These are phyloP conservation scores for Salix purpurea DNA, from an alignment of 345 rosid species.

Conservation along the genomic window DNA sequence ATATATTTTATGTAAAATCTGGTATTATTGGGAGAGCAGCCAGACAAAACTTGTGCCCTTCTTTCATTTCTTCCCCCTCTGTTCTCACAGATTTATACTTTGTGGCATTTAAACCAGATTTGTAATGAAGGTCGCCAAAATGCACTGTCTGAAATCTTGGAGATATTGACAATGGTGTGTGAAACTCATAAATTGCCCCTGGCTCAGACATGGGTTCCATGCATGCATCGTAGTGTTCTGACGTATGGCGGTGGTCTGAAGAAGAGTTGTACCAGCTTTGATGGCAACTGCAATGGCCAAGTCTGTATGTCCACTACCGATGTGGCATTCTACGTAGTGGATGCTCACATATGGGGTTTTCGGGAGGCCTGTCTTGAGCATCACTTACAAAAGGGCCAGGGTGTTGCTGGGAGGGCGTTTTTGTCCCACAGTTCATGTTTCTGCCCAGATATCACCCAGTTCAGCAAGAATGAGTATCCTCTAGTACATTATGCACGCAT, in stretches of 20 bases:
- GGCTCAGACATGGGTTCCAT: conserved; percentile 99
- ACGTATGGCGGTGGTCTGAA: conserved; percentile 81
- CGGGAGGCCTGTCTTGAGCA: conserved; percentile 91
- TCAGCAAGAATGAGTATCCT: conserved; percentile 87
- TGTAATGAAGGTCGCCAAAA: conserved; percentile 84
- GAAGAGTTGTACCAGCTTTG: conserved; percentile 86
- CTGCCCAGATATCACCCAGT: conserved; percentile 61
- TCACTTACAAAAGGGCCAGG: conserved; percentile 92
- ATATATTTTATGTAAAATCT: conserved; percentile 17
- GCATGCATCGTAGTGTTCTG: conserved; percentile 80
- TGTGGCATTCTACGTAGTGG: conserved; percentile 77
- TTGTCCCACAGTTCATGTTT: conserved; percentile 68
- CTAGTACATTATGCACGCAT: conserved; percentile 93
- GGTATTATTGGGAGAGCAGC: conserved; percentile 26
- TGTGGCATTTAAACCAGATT: conserved; percentile 60
- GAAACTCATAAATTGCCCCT: conserved; percentile 82
- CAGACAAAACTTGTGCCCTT: conserved; percentile 20
- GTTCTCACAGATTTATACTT: conserved; percentile 40
- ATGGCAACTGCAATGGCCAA: conserved; percentile 81
- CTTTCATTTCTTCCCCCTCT: conserved; percentile 31
- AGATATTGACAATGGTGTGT: conserved; percentile 76
- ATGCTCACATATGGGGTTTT: conserved; percentile 93
- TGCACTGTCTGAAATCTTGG: conserved; percentile 84
- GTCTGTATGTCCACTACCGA: conserved; percentile 95
- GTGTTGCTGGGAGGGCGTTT: conserved; percentile 87